A percentile compares a stretch with the other conserved stretches of the same genome.
These are phyloP conservation scores for Lecanosticta acicola DNA, from an alignment of 2,329 filamentous ascomycete genomes.

Conservation along the genomic window DNA sequence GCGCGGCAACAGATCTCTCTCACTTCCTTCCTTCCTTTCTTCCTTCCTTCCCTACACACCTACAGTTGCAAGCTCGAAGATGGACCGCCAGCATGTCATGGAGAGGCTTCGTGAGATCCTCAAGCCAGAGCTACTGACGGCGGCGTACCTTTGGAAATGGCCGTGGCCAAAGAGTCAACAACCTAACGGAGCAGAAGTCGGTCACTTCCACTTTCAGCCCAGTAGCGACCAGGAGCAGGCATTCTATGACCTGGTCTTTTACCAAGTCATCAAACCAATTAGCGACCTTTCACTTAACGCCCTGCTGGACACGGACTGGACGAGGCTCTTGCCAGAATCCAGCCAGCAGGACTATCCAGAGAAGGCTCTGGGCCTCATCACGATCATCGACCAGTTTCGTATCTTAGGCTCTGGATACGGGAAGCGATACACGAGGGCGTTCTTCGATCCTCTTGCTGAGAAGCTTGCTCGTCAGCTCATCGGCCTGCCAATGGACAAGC, in stretches of 20 bases:
- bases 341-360: constrained; percentile 1
- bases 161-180: constrained; percentile 3
- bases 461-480: constrained; percentile 1
- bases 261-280: not conserved
- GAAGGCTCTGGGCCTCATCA: constrained; percentile 3
- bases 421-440: not conserved
- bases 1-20: too few species aligned
- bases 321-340: not conserved
- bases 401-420: not conserved
- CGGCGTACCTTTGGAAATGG: constrained; percentile 3
- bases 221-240: not conserved
- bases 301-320: not conserved
- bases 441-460: constrained; percentile 3
- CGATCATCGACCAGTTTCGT: constrained; percentile 1
- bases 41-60: not conserved
- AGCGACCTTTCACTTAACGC: not conserved
- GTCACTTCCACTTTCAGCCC: not conserved
- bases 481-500: not conserved
- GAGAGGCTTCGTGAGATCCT: not conserved
- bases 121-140: not conserved
- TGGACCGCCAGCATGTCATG: not conserved
- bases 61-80: not conserved
- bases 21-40: too few species aligned
- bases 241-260: constrained; percentile 2
- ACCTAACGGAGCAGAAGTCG: constrained; percentile 1